A percentile compares a stretch with the other conserved stretches of the same genome.
Evolutionary conservation across 2,329 filamentous ascomycete genomes (phyloP).

Genomic region (Calonectria pteridis): DNA sequence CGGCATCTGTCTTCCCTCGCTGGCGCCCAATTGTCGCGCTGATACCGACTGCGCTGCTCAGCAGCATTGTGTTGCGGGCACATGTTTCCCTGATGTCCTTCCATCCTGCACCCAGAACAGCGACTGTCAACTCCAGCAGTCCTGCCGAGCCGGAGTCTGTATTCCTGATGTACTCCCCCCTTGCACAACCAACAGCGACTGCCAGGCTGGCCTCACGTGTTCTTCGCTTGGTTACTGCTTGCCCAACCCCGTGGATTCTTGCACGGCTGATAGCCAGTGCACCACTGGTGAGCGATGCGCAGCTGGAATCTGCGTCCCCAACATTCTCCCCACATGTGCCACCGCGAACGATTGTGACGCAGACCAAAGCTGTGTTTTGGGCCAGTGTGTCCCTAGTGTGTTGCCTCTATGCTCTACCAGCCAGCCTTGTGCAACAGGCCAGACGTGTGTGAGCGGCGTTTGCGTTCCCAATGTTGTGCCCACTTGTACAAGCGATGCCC

Average conservation of each 20-base stretch:
- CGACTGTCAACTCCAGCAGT: background rate
- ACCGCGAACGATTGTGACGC: background rate
- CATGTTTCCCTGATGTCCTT: background rate
- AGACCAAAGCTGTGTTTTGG: background rate
- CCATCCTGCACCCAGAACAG: background rate
- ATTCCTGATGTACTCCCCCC: background rate
- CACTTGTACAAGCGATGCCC: background rate
- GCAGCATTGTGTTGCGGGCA: background rate
- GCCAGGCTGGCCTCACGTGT: background rate
- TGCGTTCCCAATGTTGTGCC: constrained; percentile 6
- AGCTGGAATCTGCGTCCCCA: background rate
- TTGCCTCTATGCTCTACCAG: background rate
- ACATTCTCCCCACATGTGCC: background rate
- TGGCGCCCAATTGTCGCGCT: background rate
- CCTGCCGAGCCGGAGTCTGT: constrained; percentile 8
- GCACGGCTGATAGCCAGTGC: background rate
- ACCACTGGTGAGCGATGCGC: background rate
- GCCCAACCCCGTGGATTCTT: background rate
- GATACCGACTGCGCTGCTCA: background rate
- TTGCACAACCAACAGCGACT: constrained; percentile 6
- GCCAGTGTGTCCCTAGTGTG: background rate
- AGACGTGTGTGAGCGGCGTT: constrained; percentile 12
- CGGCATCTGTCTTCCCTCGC: background rate
- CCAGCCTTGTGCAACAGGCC: background rate
- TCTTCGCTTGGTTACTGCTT: constrained; percentile 5